Conservation (phyloP, 2,329 filamentous ascomycete genomes). For the Pseudogymnoascus sp. region DNA sequence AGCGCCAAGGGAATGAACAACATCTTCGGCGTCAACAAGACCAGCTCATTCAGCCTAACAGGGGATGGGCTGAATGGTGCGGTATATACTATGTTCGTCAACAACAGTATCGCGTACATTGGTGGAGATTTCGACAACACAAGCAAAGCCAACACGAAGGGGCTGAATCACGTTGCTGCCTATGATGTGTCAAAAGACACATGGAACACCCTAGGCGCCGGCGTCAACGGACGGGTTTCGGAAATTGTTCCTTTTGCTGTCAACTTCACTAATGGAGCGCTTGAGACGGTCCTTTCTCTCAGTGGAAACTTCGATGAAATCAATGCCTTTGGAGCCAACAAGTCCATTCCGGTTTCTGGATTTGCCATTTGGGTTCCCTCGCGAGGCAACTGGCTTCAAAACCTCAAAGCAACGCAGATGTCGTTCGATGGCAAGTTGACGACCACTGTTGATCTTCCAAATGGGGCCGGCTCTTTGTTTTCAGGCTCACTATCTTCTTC, state of each 20-base stretch:
- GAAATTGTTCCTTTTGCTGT: slow-evolving; percentile 68
- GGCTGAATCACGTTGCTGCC: slow-evolving; percentile 66
- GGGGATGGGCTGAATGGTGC: slow-evolving; percentile 71
- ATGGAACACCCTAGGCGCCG: slow-evolving; percentile 76
- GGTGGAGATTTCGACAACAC: slow-evolving; percentile 81
- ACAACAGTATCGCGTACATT: slow-evolving; percentile 61
- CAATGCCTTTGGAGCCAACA: slow-evolving; percentile 56
- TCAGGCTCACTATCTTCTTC: slow-evolving; percentile 77
- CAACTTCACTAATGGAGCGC: slow-evolving; percentile 61
- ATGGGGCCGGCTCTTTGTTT: slow-evolving; percentile 56
- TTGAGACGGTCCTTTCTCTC: slow-evolving; percentile 69
- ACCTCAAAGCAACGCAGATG: slow-evolving; percentile 57
- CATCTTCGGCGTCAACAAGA: slow-evolving; percentile 63
- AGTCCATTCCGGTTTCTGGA: slow-evolving; percentile 55
- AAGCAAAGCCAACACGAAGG: slow-evolving; percentile 48
- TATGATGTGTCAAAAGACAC: slow-evolving; percentile 61
- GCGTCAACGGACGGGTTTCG: slow-evolving; percentile 71
- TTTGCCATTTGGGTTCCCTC: slow-evolving; percentile 93
- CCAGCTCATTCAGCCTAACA: slow-evolving; percentile 52
- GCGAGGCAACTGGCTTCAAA: slow-evolving; percentile 76
- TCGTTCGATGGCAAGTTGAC: slow-evolving; percentile 66
- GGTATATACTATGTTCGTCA: slow-evolving; percentile 63
- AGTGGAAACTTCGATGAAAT: slow-evolving; percentile 73
- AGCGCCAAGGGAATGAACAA: slow-evolving; percentile 60
- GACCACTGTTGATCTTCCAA: slow-evolving; percentile 56